Evolutionary conservation across 208 protist genomes (phyloP), one percentile per base, ranked within the genome.

Genomic region (Lotmaria passim): DNA sequence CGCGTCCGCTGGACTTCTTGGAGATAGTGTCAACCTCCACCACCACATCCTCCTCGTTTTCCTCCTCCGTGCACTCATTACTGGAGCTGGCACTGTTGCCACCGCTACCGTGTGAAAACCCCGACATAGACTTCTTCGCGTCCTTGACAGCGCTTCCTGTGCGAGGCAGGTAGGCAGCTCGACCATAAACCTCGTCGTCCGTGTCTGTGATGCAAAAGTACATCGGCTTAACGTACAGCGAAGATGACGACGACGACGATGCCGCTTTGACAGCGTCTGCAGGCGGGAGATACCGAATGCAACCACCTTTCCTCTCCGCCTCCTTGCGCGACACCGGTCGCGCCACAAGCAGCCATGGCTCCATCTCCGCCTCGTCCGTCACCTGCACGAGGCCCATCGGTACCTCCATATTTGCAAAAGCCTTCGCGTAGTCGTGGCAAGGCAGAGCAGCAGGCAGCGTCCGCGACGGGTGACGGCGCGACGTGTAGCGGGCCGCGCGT

Each of bases 161-260:
- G 53, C 34, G 53, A 17, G 53, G 33, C 33, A 59, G 36, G 14
- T 61, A 61, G 11, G 38, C 56, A 33, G 56, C 56, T 0, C 56
- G 56, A n/a, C 56, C 56, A 19, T 61, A 61, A 0, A 61, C 56
- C 23, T 46, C 56, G 23, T 61, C 56, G 38, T 61, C 56, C 21
- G 56, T 48, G 38, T 61, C 56, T 1, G 36, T 61, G 24, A 61
- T 30, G 24, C 56, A 48, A 24, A 34, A 48, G 21, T 48, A 61
- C 34, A 3, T 21, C n/a, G 56, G 56, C 21, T 61, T 30, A 1
- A 7, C 21, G 17, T 6, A 47, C 43, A 17, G n/a, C 5, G 43
- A 47, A 5, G 43, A 47, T 6, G 43, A 47, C 11, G 43, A 47
- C 4, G 10, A 3, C 23, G 2, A 28, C 21, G 5, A 5, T 33